Evolutionary conservation across 305 asterid genomes (phyloP), one percentile per base, ranked within the genome.

Genomic region (Salvia sclarea): DNA sequence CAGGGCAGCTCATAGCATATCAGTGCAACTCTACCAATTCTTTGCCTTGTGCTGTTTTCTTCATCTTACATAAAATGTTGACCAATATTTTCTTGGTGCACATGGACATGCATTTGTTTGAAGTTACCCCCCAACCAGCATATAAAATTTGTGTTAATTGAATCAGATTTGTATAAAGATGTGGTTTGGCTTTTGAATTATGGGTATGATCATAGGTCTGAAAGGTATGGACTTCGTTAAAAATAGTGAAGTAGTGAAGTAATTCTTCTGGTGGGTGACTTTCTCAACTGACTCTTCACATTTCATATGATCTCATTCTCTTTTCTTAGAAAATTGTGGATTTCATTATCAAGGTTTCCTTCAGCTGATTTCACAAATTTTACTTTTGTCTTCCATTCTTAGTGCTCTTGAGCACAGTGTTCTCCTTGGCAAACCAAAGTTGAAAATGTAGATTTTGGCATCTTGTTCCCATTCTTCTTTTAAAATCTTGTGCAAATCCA

Each of bases 1-100:
- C 80, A 47, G 78, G 77, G 31, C 69, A 72, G 78, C 78, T 74
- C 73, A 54, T 71, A 70, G 64, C 78, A 77, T 68, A 54, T 73
- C 78, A 73, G 54, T 60, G 70, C 73, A 22, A 80, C 80, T 70
- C 80, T 70, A 68, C 77, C 48, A 50, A 60, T 57, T 59, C 38
- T 62, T 62, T 66, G 57, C 52, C 43, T 65, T 66, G 14, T 41
- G n/a, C 22, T 35, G 38, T 24, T 33, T 14, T 40, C 43, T 44
- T 33, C 45, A 33, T 68, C 52, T 10, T 5, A 30, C 18, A 52
- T 71, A 18, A 64, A 17, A 18, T 55, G 52, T 47, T 66, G 41
- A 41, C 65, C 56, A 45, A 11, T 53, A 22, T 38, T 55, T 24
- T 41, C 38, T 43, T 33, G 68, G 67, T 63, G 71, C 63, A 55